These are phyloP conservation scores for Herpomyces periplanetae DNA, from an alignment of 2,329 filamentous ascomycete species.

Conservation along the genomic window DNA sequence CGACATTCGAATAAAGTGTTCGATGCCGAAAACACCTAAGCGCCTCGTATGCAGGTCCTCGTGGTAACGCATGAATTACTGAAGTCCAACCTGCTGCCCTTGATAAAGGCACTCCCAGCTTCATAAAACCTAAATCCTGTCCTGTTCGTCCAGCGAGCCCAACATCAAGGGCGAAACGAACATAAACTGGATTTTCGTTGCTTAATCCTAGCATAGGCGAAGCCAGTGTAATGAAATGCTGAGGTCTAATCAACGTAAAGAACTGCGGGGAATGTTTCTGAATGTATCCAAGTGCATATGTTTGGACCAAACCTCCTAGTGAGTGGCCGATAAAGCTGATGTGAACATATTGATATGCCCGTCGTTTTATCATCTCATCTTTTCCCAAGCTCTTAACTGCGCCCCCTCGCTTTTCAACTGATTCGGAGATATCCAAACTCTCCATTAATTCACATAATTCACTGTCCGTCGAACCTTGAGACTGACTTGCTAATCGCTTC, in stretches of 20 bases:
- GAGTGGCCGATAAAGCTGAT: conserved; percentile 87
- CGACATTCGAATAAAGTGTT: conserved; percentile 80
- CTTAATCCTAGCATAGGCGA: conserved; percentile 64
- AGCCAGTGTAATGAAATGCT: conserved; percentile 65
- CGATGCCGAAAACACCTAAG: conserved; percentile 57
- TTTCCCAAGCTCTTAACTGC: no score
- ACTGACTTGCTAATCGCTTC: no score
- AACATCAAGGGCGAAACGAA: conserved; percentile 86
- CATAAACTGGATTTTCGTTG: conserved; percentile 87
- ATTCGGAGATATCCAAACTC: no score
- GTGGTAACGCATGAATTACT: conserved; percentile 48
- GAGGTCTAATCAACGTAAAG: conserved; percentile 42
- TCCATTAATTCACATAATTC: no score
- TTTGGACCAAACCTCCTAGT: conserved; percentile 55
- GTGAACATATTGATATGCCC: conserved; percentile 48
- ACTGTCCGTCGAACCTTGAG: no score
- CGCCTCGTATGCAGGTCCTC: conserved; percentile 54
- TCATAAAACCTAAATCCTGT: conserved; percentile 71
- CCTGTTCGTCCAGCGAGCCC: conserved; percentile 82
- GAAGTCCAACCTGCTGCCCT: conserved; percentile 64
- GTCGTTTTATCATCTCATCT: no score
- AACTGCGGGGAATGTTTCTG: conserved; percentile 78
- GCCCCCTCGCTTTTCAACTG: no score
- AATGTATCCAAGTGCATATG: conserved; percentile 78
- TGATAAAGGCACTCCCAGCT: no score